Conservation (phyloP, 2,329 filamentous ascomycete genomes). For the Sporothrix sp. region DNA sequence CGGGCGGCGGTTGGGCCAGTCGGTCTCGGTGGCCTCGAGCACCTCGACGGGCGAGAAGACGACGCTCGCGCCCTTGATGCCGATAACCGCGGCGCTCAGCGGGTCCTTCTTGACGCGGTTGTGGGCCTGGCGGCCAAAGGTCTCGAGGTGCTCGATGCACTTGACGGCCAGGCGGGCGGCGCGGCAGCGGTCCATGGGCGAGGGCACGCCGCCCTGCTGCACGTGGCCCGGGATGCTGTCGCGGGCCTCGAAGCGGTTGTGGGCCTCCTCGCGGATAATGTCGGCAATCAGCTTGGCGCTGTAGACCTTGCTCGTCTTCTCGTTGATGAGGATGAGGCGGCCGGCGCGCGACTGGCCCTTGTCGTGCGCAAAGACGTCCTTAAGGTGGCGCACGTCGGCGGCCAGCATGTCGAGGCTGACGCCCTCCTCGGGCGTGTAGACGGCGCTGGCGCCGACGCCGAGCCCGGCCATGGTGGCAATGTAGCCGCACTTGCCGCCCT, state of each 20-base stretch:
- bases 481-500: constrained; percentile 90
- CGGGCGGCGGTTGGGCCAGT: constrained; percentile 85
- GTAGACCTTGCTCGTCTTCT: constrained; percentile 85
- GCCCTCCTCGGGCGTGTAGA: constrained; percentile 95
- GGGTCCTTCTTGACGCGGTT: constrained; percentile 64
- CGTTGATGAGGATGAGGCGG: constrained; percentile 92
- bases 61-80: constrained; percentile 81
- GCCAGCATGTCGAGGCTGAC: constrained; percentile 90
- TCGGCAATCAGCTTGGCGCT: constrained; percentile 86
- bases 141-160: constrained; percentile 85
- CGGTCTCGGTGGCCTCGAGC: constrained; percentile 76
- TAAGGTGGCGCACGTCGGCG: constrained; percentile 79
- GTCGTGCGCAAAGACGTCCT: constrained; percentile 75
- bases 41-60: constrained; percentile 75
- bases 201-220: constrained; percentile 86
- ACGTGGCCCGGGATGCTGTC: constrained; percentile 90
- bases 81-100: constrained; percentile 71
- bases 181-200: constrained; percentile 89
- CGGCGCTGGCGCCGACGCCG: constrained; percentile 81
- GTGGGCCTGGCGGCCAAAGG: constrained; percentile 55
- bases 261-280: constrained; percentile 89
- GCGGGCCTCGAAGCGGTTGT: constrained; percentile 83
- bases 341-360: constrained; percentile 82
- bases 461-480: constrained; percentile 84
- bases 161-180: constrained; percentile 88